Evolutionary conservation across 108 stramenopile genomes (phyloP), one percentile per base, ranked within the genome.

Genomic region (Phaeodactylum tricornutum): DNA sequence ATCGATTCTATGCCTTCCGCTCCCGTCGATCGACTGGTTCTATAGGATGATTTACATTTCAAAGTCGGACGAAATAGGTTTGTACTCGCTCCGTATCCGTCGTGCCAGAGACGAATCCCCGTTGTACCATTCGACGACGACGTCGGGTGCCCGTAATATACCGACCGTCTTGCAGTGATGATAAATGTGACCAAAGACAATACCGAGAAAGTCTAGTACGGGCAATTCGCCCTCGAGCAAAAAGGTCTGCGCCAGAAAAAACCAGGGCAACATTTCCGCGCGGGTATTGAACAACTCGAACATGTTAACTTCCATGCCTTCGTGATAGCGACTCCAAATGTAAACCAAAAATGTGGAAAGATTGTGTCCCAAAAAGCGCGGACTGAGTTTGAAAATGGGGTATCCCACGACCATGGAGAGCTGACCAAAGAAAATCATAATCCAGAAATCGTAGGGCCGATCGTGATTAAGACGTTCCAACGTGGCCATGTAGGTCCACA

Each of bases 401-500:
- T 89, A 90, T 30, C 84, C 80, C 27, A 66, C 54, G 1, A 93
- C 73, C 90, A 96, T 89, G 33, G 61, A 63, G 0, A 64, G 45
- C 29, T 68, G 59, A 36, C 94, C 94, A 60, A 96, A 93, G 23
- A 72, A 41, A 46, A 95, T 77, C 81, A 97, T 88, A 53, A 93
- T 74, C 78, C 88, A 87, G 60, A 95, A 97, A 35, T 93, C 92
- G 47, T 90, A 92, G 0, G 96, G 96, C 47, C 69, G 65, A 42
- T 73, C 66, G 68, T 93, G 92, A 59, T 84, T 69, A 47, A 96
- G 56, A 51, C 88, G 69, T 64, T 97, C 96, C 65, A 97, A 55
- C 11, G 88, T 85, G 35, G 81, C 67, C 96, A 97, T 97, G 71
- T 97, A 95, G 21, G 81, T 92, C 92, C 93, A 95, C n/a, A 95